Conservation (phyloP, 2,329 filamentous ascomycete genomes). For the Pyrenochaeta sp. region DNA sequence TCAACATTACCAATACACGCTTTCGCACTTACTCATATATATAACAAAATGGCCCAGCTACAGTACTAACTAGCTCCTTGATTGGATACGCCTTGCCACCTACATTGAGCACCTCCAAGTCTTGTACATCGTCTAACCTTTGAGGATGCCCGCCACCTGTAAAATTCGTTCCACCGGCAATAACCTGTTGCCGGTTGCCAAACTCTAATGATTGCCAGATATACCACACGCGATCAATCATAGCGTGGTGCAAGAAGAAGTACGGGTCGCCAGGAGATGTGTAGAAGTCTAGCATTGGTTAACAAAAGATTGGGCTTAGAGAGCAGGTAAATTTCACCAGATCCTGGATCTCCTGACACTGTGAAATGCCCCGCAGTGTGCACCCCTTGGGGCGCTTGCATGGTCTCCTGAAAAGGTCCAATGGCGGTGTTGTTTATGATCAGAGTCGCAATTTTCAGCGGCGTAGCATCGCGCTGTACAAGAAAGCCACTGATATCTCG, state of each 20-base stretch:
- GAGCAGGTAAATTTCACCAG: no score
- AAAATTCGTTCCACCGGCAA: slow-evolving; percentile 56
- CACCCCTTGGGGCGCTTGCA: slow-evolving; percentile 50
- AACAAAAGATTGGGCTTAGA: no score
- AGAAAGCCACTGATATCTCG: slow-evolving; percentile 49
- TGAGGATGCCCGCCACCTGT: slow-evolving; percentile 36
- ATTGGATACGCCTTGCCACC: slow-evolving; percentile 50
- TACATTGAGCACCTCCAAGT: slow-evolving; percentile 50
- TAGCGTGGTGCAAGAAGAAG: slow-evolving; percentile 60
- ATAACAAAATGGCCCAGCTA: slow-evolving; percentile 59
- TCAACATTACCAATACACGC: no score
- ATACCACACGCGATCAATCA: slow-evolving; percentile 59
- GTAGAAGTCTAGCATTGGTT: slow-evolving; percentile 48
- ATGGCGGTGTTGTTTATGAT: slow-evolving; percentile 39
- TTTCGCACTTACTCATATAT: slow-evolving; percentile 46
- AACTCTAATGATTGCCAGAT: slow-evolving; percentile 60
- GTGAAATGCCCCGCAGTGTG: slow-evolving; percentile 58
- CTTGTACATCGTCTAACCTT: slow-evolving; percentile 43
- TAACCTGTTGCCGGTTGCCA: slow-evolving; percentile 49
- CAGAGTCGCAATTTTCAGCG: slow-evolving; percentile 37
- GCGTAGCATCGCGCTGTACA: slow-evolving; percentile 35
- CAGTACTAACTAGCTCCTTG: slow-evolving; percentile 56
- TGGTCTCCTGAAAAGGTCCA: slow-evolving; percentile 48
- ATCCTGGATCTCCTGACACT: slow-evolving; percentile 55
- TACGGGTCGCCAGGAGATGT: slow-evolving; percentile 56